phyloP scores from a whole-genome alignment of 108 stramenopile genomes.

The Cyclotella sp. region DNA sequence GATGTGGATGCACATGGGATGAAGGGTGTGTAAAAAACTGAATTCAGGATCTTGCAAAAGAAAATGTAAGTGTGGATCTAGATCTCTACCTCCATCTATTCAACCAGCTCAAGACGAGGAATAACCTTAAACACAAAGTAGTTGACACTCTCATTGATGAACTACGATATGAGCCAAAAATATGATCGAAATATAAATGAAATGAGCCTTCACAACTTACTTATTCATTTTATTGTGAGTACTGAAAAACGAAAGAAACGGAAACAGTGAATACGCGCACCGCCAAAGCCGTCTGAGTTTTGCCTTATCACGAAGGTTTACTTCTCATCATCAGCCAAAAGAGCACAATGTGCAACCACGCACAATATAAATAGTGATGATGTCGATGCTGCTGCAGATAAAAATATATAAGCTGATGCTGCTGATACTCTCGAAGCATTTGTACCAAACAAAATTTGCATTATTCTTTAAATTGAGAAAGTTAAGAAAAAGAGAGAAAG shows the following conservation, averaged over 20 bases:
- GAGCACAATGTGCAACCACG: not conserved
- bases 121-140: not conserved
- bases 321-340: conserved; percentile 2
- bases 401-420: too few species aligned
- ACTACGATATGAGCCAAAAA: conserved; percentile 9
- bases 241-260: conserved; percentile 14
- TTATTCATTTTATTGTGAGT: not conserved
- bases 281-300: conserved; percentile 16
- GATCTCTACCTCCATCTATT: not conserved
- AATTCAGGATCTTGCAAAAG: not conserved
- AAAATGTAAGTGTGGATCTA: not conserved
- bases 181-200: not conserved
- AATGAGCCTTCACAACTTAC: too few species aligned
- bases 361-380: too few species aligned
- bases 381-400: too few species aligned
- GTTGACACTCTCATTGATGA: not conserved
- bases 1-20: not conserved
- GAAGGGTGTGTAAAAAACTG: not conserved
- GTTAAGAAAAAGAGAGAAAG: not conserved
- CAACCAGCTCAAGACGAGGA: not conserved
- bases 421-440: too few species aligned
- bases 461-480: not conserved
- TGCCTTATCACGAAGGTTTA: not conserved
- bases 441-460: not conserved
- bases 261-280: not conserved